Evolutionary conservation across 2,329 filamentous ascomycete genomes (phyloP).

Genomic region (Teratosphaeria destructans): DNA sequence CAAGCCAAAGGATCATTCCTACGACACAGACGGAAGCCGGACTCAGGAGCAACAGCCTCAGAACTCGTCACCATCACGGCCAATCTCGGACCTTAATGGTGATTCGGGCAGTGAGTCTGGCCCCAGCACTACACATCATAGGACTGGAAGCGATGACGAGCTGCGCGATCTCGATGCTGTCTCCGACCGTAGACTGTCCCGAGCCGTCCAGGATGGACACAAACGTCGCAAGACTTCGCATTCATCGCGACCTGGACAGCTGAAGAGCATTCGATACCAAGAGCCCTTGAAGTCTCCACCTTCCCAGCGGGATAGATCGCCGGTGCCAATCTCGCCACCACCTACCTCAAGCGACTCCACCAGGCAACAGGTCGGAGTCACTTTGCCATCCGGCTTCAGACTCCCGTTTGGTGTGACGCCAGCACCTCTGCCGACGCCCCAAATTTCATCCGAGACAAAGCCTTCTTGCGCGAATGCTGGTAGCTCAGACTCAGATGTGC

Average conservation of each 20-base stretch:
- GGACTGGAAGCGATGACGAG: conserved; percentile 13
- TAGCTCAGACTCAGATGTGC: conserved; percentile 1
- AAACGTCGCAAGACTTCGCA: conserved; percentile 14
- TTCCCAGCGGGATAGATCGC: conserved; percentile 21
- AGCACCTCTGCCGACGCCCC: conserved; percentile 17
- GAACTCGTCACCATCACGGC: neutral
- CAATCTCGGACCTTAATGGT: neutral
- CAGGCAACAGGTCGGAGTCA: neutral
- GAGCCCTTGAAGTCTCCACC: neutral
- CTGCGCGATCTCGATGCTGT: conserved; percentile 20
- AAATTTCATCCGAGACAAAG: conserved; percentile 18
- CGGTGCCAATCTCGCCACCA: conserved; percentile 35
- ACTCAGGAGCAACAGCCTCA: neutral
- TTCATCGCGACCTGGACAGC: neutral
- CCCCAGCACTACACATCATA: neutral
- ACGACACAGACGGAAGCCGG: conserved; percentile 3
- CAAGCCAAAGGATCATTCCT: conserved; percentile 9
- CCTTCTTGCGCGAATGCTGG: neutral
- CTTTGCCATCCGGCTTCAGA: conserved; percentile 12
- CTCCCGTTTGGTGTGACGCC: conserved; percentile 15
- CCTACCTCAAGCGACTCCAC: conserved; percentile 12
- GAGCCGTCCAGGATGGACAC: conserved; percentile 8
- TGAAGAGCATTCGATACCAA: neutral
- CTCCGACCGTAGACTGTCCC: conserved; percentile 7
- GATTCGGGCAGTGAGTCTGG: neutral